Evolutionary conservation across 2,329 filamentous ascomycete species (phyloP).

Genomic region (Epichloe sibirici): DNA sequence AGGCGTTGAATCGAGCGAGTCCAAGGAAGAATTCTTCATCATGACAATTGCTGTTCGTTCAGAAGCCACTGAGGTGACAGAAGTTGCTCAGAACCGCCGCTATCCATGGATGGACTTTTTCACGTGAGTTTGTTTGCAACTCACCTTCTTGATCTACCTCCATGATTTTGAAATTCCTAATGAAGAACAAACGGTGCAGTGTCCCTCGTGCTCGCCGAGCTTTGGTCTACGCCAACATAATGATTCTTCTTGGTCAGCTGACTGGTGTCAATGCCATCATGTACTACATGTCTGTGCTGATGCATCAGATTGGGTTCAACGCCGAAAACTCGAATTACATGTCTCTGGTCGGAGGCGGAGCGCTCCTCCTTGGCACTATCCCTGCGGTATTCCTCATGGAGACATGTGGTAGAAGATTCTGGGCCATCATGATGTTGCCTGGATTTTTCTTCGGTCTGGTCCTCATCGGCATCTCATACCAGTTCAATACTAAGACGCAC

Average conservation of each 20-base stretch:
- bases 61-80: slow-evolving; percentile 40
- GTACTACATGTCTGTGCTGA: slow-evolving; percentile 61
- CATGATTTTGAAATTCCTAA: background rate
- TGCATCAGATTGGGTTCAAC: slow-evolving; percentile 56
- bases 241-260: slow-evolving; percentile 58
- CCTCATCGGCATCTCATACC: slow-evolving; percentile 53
- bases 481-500: slow-evolving; percentile 34
- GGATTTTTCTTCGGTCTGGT: slow-evolving; percentile 60
- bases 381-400: slow-evolving; percentile 62
- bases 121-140: slow-evolving; percentile 27
- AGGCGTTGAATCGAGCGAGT: slow-evolving; percentile 41
- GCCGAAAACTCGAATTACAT: slow-evolving; percentile 54
- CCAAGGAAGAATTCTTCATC: slow-evolving; percentile 57
- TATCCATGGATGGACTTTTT: slow-evolving; percentile 66
- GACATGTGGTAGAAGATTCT: slow-evolving; percentile 59
- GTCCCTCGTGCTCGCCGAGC: slow-evolving; percentile 54
- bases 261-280: slow-evolving; percentile 59
- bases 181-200: slow-evolving; percentile 7
- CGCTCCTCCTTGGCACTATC: slow-evolving; percentile 54
- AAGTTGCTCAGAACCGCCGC: slow-evolving; percentile 38
- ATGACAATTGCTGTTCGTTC: slow-evolving; percentile 53
- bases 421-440: slow-evolving; percentile 60
- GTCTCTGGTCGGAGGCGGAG: slow-evolving; percentile 59
- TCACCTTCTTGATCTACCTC: background rate
- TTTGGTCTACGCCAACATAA: slow-evolving; percentile 55